A percentile compares a stretch with the other conserved stretches of the same genome.
These are phyloP conservation scores for Beauveria varroae DNA, from an alignment of 2,329 filamentous ascomycete genomes.

Conservation along the genomic window DNA sequence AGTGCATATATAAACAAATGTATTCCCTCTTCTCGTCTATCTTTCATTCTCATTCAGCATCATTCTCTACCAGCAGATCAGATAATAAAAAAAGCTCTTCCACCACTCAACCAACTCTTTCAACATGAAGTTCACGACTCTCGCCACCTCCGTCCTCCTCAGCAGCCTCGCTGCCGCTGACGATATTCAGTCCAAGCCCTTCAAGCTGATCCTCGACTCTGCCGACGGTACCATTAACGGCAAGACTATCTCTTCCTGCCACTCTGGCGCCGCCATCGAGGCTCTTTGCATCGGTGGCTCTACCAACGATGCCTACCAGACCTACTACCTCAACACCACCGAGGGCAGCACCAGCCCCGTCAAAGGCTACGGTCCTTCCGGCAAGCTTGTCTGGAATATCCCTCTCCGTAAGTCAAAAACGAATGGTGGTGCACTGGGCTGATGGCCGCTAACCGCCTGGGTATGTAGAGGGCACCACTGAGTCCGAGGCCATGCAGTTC, in stretches of 20 bases:
- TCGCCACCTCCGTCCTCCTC: slow-evolving; percentile 3
- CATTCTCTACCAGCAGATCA: background rate
- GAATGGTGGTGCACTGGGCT: too few species aligned
- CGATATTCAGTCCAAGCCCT: slow-evolving; percentile 10
- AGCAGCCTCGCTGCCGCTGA: slow-evolving; percentile 7
- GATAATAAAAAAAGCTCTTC: background rate
- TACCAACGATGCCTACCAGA: background rate
- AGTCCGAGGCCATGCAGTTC: slow-evolving; percentile 8
- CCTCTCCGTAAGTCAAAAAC: background rate
- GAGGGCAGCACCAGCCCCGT: background rate
- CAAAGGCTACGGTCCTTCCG: background rate
- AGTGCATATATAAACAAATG: background rate
- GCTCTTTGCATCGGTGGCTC: background rate
- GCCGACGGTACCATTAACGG: background rate
- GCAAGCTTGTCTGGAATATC: slow-evolving; percentile 10
- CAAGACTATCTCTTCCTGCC: slow-evolving; percentile 2
- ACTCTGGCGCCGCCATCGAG: slow-evolving; percentile 10
- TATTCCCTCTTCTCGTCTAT: background rate
- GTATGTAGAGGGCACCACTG: background rate
- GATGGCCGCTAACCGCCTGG: background rate
- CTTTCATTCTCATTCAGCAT: background rate
- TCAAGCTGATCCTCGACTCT: slow-evolving; percentile 10
- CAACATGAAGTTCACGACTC: slow-evolving; percentile 10
- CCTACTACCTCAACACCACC: slow-evolving; percentile 10
- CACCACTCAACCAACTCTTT: background rate